These are phyloP conservation scores for Penicillium egyptiacum DNA, from an alignment of 495 filamentous ascomycete genomes.

Conservation along the genomic window DNA sequence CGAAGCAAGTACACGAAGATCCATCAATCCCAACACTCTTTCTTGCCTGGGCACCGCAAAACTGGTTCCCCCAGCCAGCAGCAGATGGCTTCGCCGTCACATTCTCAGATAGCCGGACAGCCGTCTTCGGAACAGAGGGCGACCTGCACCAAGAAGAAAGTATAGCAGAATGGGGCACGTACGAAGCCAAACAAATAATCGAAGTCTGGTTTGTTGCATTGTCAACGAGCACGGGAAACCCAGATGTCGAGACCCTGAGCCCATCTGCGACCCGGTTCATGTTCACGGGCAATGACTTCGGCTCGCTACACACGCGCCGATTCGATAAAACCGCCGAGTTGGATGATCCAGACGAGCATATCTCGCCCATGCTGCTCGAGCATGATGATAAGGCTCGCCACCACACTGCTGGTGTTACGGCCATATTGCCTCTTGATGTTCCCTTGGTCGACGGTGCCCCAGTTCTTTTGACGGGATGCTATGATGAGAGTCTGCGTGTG, in stretches of 20 bases:
- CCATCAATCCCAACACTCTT: constrained; percentile 64
- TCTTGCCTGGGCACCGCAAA: constrained; percentile 66
- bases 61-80: constrained; percentile 34
- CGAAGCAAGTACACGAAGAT: constrained; percentile 44
- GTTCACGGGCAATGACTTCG: constrained; percentile 43
- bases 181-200: constrained; percentile 39
- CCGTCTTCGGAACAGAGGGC: constrained; percentile 43
- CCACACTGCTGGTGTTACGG: constrained; percentile 84
- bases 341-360: constrained; percentile 20
- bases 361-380: constrained; percentile 25
- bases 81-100: constrained; percentile 61
- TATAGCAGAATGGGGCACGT: constrained; percentile 30
- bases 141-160: constrained; percentile 14
- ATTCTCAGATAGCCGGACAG: constrained; percentile 63
- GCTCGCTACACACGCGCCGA: constrained; percentile 33
- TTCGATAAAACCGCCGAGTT: constrained; percentile 24
- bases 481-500: constrained; percentile 81
- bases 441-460: constrained; percentile 37
- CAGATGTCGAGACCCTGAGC: not conserved
- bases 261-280: constrained; percentile 29
- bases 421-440: constrained; percentile 68
- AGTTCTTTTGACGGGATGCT: constrained; percentile 81
- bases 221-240: constrained; percentile 16
- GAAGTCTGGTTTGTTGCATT: constrained; percentile 50
- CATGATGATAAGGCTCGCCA: constrained; percentile 42